Evolutionary conservation across 371 early-diverging fungal genomes (phyloP), one percentile per base, ranked within the genome.

Genomic region (Cokeromyces recurvatus): DNA sequence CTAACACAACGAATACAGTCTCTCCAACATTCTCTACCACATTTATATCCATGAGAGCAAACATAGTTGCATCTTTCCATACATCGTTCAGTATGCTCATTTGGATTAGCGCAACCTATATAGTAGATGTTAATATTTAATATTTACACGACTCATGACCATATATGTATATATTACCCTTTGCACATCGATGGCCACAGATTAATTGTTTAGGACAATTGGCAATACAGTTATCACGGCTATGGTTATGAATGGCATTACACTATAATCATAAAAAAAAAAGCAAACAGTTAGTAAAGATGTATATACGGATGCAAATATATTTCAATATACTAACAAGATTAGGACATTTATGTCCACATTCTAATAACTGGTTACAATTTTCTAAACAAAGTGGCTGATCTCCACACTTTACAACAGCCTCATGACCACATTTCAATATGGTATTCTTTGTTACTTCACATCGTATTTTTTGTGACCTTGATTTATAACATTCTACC

Each of bases 161-260:
- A n/a, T n/a, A n/a, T n/a, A n/a, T 39, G 31, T 38, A 16, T 47
- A 14, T 51, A 16, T 31, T 38, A 70, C 74, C 76, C 31, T 69
- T 65, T 1, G 62, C 57, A 46, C 77, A 77, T 15, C 43, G 16
- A 47, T 77, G 77, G 1, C 77, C 74, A 46, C 77, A 77, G 7
- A 77, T 67, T n/a, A 77, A 43, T 38, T 58, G 53, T 32, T 74
- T 77, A 7, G 70, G 40, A 31, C 77, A 77, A 34, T 44, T 48
- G 2, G 55, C 52, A 2, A 29, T 51, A 40, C 77, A 77, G 21
- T 55, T 20, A 3, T n/a, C 36, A 14, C 74, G 53, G 2, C 38
- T 41, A 44, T 77, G 74, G 2, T 44, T 38, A 38, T 74, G 72
- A 4, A 46, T 19, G 1, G 21, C 38, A 17, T 67, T 65, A 47